These are phyloP conservation scores for Adansonia grandidieri DNA, from an alignment of 441 rosid genomes.

Conservation along the genomic window DNA sequence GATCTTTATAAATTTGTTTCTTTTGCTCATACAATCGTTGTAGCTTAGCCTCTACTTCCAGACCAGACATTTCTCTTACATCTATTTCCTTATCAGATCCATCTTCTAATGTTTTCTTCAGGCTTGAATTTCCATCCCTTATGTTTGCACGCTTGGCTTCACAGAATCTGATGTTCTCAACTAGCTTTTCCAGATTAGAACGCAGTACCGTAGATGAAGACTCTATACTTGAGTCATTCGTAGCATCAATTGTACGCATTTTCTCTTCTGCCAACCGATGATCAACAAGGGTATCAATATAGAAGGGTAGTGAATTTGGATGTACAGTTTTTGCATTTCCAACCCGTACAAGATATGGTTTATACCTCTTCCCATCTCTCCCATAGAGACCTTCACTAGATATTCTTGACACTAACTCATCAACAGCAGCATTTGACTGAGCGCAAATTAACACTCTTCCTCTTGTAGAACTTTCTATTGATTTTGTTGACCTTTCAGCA, in stretches of 20 bases:
- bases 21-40: constrained; percentile 81
- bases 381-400: constrained; percentile 82
- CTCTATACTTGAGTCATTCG: constrained; percentile 46
- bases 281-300: constrained; percentile 90
- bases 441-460: constrained; percentile 96
- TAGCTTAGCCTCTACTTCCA: constrained; percentile 68
- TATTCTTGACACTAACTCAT: constrained; percentile 94
- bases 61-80: constrained; percentile 69
- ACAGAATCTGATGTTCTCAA: constrained; percentile 70
- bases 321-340: constrained; percentile 95
- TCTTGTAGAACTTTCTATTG: constrained; percentile 53
- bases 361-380: constrained; percentile 85
- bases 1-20: constrained; percentile 86
- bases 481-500: constrained; percentile 47
- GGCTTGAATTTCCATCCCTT: constrained; percentile 61
- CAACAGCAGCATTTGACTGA: constrained; percentile 99
- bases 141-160: constrained; percentile 95
- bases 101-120: constrained; percentile 51
- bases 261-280: constrained; percentile 82
- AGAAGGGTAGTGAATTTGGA: constrained; percentile 83
- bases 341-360: constrained; percentile 96
- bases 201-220: constrained; percentile 77
- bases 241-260: constrained; percentile 49
- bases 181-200: constrained; percentile 81
- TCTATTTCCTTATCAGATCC: constrained; percentile 52